Percentiles rank a stretch among this genome's conserved stretches.
These are phyloP conservation scores for Ogataea siamensis DNA, from an alignment of 805 yeast genomes.

Conservation along the genomic window DNA sequence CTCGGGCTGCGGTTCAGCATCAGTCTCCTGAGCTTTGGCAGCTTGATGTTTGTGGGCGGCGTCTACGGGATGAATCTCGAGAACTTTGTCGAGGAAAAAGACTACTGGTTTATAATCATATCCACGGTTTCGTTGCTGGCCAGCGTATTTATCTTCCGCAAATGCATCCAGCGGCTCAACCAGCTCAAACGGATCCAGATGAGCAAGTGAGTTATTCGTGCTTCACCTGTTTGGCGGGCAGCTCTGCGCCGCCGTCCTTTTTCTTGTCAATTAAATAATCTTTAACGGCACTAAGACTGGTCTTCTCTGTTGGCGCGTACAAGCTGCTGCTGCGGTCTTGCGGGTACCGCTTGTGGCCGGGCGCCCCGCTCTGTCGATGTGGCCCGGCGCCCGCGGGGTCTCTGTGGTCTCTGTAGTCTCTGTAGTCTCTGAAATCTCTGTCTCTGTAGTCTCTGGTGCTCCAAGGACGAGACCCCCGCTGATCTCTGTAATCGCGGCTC, in stretches of 20 bases:
- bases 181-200: constrained; percentile 64
- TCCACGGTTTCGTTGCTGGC: constrained; percentile 41
- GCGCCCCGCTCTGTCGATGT: neutral
- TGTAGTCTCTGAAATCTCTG: neutral
- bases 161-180: constrained; percentile 56
- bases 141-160: constrained; percentile 45
- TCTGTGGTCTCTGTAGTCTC: neutral
- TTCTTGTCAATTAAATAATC: constrained; percentile 17
- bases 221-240: constrained; percentile 13
- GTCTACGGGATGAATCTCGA: constrained; percentile 95
- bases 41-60: constrained; percentile 78
- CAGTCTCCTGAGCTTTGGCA: constrained; percentile 78
- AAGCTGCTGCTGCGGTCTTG: constrained; percentile 9
- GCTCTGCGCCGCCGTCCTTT: constrained; percentile 15
- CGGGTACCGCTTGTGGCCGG: constrained; percentile 1
- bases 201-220: constrained; percentile 19
- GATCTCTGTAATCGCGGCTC: constrained; percentile 6
- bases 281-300: constrained; percentile 20
- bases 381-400: neutral
- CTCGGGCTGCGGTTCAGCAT: constrained; percentile 80
- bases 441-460: constrained; percentile 4
- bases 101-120: constrained; percentile 63
- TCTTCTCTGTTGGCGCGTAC: constrained; percentile 17
- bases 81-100: constrained; percentile 83
- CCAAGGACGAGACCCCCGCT: too few relatives aligned